Conservation (phyloP, 257 asterid genomes). For the Jaltomata sinuosa region DNA sequence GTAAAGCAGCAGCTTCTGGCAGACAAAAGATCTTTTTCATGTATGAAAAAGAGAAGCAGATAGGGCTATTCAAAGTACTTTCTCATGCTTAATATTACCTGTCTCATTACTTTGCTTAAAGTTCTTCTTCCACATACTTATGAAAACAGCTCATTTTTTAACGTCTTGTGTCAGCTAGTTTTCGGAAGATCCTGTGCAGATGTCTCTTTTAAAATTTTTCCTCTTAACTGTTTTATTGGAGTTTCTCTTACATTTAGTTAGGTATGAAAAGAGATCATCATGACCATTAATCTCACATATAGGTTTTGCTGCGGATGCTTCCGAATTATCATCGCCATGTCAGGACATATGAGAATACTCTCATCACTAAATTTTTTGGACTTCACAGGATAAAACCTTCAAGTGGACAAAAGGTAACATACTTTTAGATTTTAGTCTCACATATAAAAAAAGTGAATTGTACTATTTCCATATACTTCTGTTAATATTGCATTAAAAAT, state of each 20-base stretch:
- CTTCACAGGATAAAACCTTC: conserved; percentile 96
- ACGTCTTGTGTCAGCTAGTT: not conserved
- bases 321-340: conserved; percentile 86
- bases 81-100: not conserved
- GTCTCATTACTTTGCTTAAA: not conserved
- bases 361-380: conserved; percentile 90
- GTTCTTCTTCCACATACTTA: not conserved
- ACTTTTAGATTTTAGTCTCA: not conserved
- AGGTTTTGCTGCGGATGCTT: conserved; percentile 95
- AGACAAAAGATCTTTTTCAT: not conserved
- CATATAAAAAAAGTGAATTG: not conserved
- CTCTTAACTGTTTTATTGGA: not conserved
- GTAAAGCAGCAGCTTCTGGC: not conserved
- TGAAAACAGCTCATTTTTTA: not conserved
- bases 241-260: not conserved
- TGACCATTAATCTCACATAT: conserved; percentile 16
- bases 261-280: not conserved
- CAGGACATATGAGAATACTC: conserved; percentile 69
- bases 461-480: not conserved
- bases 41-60: not conserved
- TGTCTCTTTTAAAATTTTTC: not conserved
- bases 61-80: not conserved
- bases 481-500: not conserved
- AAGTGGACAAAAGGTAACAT: conserved; percentile 87
- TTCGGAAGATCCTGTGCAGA: not conserved